Percentiles rank a stretch among this genome's conserved stretches.
phyloP scores from a whole-genome alignment of 2,329 filamentous ascomycete species.

The Clarireedia homoeocarpa region DNA sequence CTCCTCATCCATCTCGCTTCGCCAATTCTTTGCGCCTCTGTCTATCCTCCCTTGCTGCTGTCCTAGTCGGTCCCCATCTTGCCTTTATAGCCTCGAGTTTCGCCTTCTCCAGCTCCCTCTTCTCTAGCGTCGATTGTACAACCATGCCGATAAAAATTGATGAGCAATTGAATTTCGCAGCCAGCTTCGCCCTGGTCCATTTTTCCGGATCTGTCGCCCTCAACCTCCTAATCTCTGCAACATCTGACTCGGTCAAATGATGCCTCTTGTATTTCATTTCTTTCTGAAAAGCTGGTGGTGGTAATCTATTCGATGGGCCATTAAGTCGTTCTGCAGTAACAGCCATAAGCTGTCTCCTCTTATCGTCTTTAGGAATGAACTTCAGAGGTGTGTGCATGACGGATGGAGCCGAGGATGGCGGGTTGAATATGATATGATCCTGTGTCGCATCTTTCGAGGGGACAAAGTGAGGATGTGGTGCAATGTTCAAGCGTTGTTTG shows the following conservation, averaged over 20 bases:
- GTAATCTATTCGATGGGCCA: constrained; percentile 15
- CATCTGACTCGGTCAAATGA: constrained; percentile 47
- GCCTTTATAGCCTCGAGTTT: constrained; percentile 41
- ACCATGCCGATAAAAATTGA: constrained; percentile 51
- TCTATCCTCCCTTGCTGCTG: constrained; percentile 47
- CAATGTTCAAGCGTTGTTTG: constrained; percentile 39
- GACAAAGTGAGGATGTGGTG: constrained; percentile 54
- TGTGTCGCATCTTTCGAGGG: constrained; percentile 28
- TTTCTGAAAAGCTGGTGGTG: constrained; percentile 19
- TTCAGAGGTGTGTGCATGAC: constrained; percentile 59
- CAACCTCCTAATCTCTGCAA: constrained; percentile 52
- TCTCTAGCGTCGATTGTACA: constrained; percentile 38
- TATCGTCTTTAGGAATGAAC: constrained; percentile 47
- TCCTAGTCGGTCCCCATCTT: constrained; percentile 50
- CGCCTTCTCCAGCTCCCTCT: constrained; percentile 38
- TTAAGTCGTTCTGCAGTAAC: constrained; percentile 17
- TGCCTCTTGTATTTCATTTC: constrained; percentile 28
- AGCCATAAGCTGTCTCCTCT: constrained; percentile 24
- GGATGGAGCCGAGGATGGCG: constrained; percentile 45
- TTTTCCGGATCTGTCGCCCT: constrained; percentile 43
- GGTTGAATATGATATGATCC: constrained; percentile 49
- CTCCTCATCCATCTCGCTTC: constrained; percentile 21
- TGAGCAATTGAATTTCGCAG: constrained; percentile 48
- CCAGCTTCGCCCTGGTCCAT: constrained; percentile 48
- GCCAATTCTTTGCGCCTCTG: constrained; percentile 38